phyloP scores from a whole-genome alignment of 2,329 filamentous ascomycete genomes.

The Coniochaeta ligniaria region DNA sequence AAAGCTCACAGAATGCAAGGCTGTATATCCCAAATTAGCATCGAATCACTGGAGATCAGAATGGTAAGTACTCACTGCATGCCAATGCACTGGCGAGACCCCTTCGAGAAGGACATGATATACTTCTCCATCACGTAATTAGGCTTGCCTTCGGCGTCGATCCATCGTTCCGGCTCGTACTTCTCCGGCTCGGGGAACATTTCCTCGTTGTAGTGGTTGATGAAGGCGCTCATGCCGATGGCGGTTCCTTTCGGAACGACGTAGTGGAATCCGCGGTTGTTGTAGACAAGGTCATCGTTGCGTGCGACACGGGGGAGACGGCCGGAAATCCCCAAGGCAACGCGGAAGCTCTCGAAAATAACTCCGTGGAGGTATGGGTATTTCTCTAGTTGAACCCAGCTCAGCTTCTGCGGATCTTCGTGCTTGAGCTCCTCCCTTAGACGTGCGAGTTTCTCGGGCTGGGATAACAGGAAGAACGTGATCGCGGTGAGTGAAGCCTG shows the following conservation, averaged over 20 bases:
- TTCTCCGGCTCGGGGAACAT: constrained; percentile 27
- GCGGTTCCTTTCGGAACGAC: constrained; percentile 27
- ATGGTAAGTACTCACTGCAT: constrained; percentile 28
- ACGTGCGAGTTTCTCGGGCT: constrained; percentile 12
- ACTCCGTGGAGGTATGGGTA: constrained; percentile 27
- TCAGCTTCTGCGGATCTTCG: constrained; percentile 11
- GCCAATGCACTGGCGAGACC: constrained; percentile 33
- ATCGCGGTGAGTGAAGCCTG: constrained; percentile 16
- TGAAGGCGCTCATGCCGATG: constrained; percentile 28
- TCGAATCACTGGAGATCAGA: background rate
- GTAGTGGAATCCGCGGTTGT: constrained; percentile 14
- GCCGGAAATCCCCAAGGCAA: constrained; percentile 12
- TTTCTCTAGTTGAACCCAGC: constrained; percentile 24
- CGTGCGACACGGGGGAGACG: constrained; percentile 12
- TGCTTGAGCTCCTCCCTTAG: constrained; percentile 19
- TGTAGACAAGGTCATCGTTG: constrained; percentile 14
- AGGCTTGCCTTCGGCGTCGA: constrained; percentile 21
- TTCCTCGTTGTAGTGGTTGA: constrained; percentile 30
- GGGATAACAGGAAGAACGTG: constrained; percentile 20
- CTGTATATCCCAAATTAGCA: constrained; percentile 6
- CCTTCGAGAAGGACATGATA: constrained; percentile 33
- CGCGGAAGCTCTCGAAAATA: constrained; percentile 16
- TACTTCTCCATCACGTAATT: constrained; percentile 25
- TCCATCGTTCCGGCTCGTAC: constrained; percentile 33
- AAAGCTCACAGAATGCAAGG: constrained; percentile 22